These are phyloP conservation scores for Diutina pseudorugosa DNA, from an alignment of 1,139 yeast species.

Conservation along the genomic window DNA sequence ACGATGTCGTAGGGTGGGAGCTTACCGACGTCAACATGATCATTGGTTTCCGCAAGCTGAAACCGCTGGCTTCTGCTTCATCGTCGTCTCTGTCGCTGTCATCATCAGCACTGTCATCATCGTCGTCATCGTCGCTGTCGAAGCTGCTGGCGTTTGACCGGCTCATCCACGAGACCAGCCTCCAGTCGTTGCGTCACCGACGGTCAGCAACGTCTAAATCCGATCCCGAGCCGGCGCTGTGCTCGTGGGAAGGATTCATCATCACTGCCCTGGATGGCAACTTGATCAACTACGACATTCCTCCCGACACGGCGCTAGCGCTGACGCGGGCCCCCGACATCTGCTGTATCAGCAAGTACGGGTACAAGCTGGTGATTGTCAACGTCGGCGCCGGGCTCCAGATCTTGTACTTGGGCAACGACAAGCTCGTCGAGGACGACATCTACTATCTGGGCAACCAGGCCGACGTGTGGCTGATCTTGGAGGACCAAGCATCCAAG, in stretches of 20 bases:
- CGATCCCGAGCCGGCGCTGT: background rate
- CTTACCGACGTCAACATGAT: slow-evolving; percentile 65
- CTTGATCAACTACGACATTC: slow-evolving; percentile 47
- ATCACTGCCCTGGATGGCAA: slow-evolving; percentile 52
- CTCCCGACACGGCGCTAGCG: slow-evolving; percentile 27
- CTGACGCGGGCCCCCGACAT: slow-evolving; percentile 15
- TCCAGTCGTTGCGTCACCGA: background rate
- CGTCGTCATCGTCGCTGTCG: too few species aligned
- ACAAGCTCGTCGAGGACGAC: slow-evolving; percentile 30
- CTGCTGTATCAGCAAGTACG: slow-evolving; percentile 43
- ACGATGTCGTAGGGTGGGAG: slow-evolving; percentile 64
- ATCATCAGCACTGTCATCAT: too few species aligned
- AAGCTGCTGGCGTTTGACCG: background rate
- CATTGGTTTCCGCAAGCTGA: slow-evolving; percentile 31
- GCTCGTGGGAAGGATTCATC: slow-evolving; percentile 71
- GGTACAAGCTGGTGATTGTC: slow-evolving; percentile 65
- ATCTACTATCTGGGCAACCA: slow-evolving; percentile 25
- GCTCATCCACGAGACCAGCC: background rate
- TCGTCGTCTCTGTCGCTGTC: too few species aligned
- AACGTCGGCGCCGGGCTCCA: slow-evolving; percentile 64
- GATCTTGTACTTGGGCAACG: slow-evolving; percentile 60
- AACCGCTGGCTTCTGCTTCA: too few species aligned
- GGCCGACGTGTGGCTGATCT: slow-evolving; percentile 10
- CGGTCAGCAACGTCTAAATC: background rate
- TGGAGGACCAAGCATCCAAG: slow-evolving; percentile 11